Evolutionary conservation across 2,329 filamentous ascomycete genomes (phyloP).

Genomic region (Hirsutella rhossiliensis): DNA sequence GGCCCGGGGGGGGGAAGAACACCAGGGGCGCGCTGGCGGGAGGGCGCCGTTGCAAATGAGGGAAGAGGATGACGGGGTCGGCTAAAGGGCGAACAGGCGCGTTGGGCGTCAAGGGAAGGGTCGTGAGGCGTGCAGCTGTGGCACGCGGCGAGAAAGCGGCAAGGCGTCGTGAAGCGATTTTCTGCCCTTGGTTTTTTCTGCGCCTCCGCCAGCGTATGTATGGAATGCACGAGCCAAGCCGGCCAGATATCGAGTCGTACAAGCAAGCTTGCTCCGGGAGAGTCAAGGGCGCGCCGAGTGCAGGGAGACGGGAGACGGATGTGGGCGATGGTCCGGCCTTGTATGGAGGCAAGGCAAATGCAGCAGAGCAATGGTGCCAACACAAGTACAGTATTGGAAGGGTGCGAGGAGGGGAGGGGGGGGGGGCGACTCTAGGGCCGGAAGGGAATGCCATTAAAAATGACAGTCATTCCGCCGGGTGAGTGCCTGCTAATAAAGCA

Average conservation of each 20-base stretch:
- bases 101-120: neutral
- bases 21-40: neutral
- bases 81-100: neutral
- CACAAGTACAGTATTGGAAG: neutral
- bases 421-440: neutral
- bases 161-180: slow-evolving; percentile 1
- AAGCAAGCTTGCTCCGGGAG: neutral
- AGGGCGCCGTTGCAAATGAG: neutral
- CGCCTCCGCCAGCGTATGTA: neutral
- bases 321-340: neutral
- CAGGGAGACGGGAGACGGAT: neutral
- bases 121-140: neutral
- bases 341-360: neutral
- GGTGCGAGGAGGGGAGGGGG: neutral
- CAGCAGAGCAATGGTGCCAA: neutral
- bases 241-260: neutral
- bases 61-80: neutral
- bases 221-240: neutral
- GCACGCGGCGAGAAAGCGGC: neutral
- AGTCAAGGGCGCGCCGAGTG: neutral
- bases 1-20: neutral
- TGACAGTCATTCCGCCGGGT: slow-evolving; percentile 8
- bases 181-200: neutral
- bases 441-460: slow-evolving; percentile 7
- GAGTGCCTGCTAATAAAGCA: neutral